Conservation (phyloP, 1,139 yeast species). For the Lodderomyces jiufengensis region DNA sequence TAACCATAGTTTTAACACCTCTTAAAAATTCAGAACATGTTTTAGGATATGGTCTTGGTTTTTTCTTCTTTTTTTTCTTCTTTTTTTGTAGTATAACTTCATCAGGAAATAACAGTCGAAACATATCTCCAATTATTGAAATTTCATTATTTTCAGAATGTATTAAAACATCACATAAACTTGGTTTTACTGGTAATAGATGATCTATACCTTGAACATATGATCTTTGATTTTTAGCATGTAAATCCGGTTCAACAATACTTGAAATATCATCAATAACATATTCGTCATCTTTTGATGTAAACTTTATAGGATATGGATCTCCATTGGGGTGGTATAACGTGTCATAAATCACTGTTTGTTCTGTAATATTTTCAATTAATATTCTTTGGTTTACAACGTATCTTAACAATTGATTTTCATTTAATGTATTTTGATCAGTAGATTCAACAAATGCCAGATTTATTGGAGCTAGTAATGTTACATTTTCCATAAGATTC, state of each 20-base stretch:
- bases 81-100: conserved; percentile 3
- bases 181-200: conserved; percentile 42
- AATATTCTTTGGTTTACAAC: conserved; percentile 33
- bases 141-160: conserved; percentile 21
- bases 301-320: conserved; percentile 24
- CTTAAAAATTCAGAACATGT: conserved; percentile 30
- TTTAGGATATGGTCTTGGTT: conserved; percentile 17
- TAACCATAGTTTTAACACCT: conserved; percentile 27
- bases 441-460: conserved; percentile 55
- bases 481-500: conserved; percentile 62
- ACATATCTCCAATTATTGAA: conserved; percentile 26
- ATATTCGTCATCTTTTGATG: conserved; percentile 29
- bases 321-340: conserved; percentile 18
- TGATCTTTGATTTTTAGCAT: conserved; percentile 68
- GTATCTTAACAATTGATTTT: conserved; percentile 28
- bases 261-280: conserved; percentile 48
- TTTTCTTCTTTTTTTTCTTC: conserved; percentile 12
- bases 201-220: conserved; percentile 69
- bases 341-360: conserved; percentile 31
- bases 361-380: conserved; percentile 29
- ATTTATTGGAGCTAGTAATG: conserved; percentile 83
- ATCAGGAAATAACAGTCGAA: conserved; percentile 28
- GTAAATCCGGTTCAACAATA: conserved; percentile 60
- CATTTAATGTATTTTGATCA: conserved; percentile 12
- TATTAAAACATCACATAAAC: conserved; percentile 40